Evolutionary conservation across 2,329 filamentous ascomycete genomes (phyloP).

Genomic region (Rutstroemia sp.): DNA sequence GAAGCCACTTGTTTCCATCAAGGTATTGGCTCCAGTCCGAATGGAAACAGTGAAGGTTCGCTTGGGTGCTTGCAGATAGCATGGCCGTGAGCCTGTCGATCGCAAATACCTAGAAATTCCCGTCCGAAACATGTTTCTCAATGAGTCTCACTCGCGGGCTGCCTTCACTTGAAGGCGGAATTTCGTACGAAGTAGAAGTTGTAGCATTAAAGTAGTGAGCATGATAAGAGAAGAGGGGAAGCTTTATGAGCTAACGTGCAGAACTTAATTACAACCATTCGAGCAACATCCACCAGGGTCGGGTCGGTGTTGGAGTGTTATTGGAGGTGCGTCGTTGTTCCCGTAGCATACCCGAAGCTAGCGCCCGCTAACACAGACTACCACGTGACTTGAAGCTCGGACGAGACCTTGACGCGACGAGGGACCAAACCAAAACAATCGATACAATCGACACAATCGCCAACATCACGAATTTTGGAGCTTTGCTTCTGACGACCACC

Average conservation of each 20-base stretch:
- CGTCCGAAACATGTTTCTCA: slow-evolving; percentile 1
- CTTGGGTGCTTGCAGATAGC: not conserved
- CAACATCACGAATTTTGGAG: slow-evolving; percentile 4
- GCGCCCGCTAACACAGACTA: not conserved
- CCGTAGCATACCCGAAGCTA: too few species aligned
- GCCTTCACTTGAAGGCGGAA: not conserved
- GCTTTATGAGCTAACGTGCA: too few species aligned
- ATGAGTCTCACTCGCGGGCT: too few species aligned
- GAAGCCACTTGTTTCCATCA: slow-evolving; percentile 70
- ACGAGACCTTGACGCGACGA: slow-evolving; percentile 1
- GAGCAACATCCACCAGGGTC: too few species aligned
- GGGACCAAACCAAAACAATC: slow-evolving; percentile 12
- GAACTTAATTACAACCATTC: too few species aligned
- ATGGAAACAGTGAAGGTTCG: slow-evolving; percentile 19
- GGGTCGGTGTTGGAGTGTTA: too few species aligned
- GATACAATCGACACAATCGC: slow-evolving; percentile 11
- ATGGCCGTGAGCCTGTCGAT: not conserved
- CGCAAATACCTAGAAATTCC: not conserved
- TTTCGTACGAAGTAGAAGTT: too few species aligned
- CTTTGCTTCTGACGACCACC: slow-evolving; percentile 12
- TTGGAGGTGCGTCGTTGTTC: too few species aligned
- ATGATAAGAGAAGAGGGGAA: too few species aligned
- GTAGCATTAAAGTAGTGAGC: too few species aligned
- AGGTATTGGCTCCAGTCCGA: slow-evolving; percentile 19
- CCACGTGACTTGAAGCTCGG: not conserved